Percentiles rank a stretch among this genome's conserved stretches.
These are phyloP conservation scores for Hawksworthiomyces lignivorus DNA, from an alignment of 2,329 filamentous ascomycete genomes.

Conservation along the genomic window DNA sequence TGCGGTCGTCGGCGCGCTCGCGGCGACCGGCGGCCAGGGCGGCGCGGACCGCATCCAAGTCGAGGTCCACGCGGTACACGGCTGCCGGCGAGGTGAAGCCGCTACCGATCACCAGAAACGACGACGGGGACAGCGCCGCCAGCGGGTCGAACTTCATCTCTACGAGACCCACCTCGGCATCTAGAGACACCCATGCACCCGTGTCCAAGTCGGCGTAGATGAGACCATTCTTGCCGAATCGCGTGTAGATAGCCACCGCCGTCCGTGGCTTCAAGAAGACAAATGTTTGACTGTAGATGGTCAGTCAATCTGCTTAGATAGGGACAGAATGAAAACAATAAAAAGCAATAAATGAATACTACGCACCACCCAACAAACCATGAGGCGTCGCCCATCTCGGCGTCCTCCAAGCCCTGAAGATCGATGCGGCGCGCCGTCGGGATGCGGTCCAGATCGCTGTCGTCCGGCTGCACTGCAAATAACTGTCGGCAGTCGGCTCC, in stretches of 20 bases:
- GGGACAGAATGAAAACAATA: too few relatives aligned
- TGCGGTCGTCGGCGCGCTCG: too few relatives aligned
- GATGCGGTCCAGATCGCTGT: constrained; percentile 17
- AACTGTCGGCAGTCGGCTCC: constrained; percentile 38
- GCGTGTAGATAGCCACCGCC: constrained; percentile 27
- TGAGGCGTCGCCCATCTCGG: constrained; percentile 30
- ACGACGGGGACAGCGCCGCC: constrained; percentile 24
- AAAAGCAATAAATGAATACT: too few relatives aligned
- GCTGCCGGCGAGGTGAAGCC: constrained; percentile 23
- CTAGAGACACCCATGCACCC: constrained; percentile 23
- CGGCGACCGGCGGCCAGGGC: constrained; percentile 7
- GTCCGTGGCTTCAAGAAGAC: constrained; percentile 26
- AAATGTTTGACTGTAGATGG: constrained; percentile 28
- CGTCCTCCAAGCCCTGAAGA: constrained; percentile 31
- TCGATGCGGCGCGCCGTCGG: too few relatives aligned
- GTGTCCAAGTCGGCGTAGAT: constrained; percentile 31
- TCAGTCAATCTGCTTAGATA: neutral
- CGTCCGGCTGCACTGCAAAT: constrained; percentile 28
- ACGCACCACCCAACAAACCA: constrained; percentile 25
- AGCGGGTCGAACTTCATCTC: constrained; percentile 28
- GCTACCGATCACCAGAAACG: constrained; percentile 31
- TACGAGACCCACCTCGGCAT: constrained; percentile 24
- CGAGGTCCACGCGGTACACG: constrained; percentile 26
- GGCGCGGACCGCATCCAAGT: constrained; percentile 21
- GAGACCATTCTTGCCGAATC: constrained; percentile 27